Percentiles rank a stretch among this genome's conserved stretches.
These are phyloP conservation scores for Entrophospora sp. DNA, from an alignment of 192 early-diverging fungal genomes.

Conservation along the genomic window DNA sequence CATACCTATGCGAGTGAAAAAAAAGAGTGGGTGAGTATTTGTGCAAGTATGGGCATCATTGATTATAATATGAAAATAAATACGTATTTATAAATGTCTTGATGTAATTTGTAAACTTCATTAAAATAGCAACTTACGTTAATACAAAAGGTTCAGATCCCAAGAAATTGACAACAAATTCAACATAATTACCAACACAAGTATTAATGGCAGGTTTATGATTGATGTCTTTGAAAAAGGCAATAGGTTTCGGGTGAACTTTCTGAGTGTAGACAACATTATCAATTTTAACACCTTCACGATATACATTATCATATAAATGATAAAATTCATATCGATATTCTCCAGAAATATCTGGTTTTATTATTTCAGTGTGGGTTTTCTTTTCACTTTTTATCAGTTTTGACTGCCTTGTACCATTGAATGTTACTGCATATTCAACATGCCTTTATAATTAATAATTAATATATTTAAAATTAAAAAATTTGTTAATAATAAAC, in stretches of 20 bases:
- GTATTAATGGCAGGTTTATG: constrained; percentile 17
- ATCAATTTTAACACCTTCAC: constrained; percentile 13
- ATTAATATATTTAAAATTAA: not conserved
- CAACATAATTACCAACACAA: constrained; percentile 30
- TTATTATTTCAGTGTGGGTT: not conserved
- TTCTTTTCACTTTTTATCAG: not conserved
- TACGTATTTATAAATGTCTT: no score
- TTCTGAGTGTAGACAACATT: constrained; percentile 24
- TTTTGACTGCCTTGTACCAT: not conserved
- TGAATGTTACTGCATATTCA: constrained; percentile 2
- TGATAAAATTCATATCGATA: constrained; percentile 14
- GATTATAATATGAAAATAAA: not conserved
- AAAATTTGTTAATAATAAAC: no score
- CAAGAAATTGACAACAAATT: constrained; percentile 26
- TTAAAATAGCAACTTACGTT: constrained; percentile 21
- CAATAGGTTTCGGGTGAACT: constrained; percentile 39
- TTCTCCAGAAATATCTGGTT: not conserved
- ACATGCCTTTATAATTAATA: constrained; percentile 1
- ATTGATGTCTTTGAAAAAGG: constrained; percentile 18
- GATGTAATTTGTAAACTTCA: no score
- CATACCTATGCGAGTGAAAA: constrained; percentile 1
- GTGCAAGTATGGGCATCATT: not conserved
- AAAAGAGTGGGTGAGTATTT: not conserved
- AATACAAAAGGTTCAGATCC: constrained; percentile 32
- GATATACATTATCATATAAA: not conserved